These are phyloP conservation scores for Silene noctiflora DNA, from an alignment of 179 eudicot genomes.

Conservation along the genomic window DNA sequence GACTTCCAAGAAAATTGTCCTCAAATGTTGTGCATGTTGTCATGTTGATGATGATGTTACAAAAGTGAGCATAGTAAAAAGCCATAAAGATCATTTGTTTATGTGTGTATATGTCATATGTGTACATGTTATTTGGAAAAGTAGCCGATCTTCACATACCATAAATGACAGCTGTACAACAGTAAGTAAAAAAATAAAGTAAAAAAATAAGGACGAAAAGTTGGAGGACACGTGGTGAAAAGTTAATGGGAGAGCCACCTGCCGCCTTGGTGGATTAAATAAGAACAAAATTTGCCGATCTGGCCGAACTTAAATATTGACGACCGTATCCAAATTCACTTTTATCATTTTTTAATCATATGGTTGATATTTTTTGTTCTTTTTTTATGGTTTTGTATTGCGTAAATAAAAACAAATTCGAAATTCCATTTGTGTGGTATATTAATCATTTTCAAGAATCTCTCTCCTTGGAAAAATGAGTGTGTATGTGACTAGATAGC, in stretches of 20 bases:
- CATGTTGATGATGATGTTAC: constrained; percentile 13
- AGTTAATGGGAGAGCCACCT: constrained; percentile 10
- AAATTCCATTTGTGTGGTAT: neutral
- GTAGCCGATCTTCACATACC: neutral
- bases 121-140: constrained; percentile 2
- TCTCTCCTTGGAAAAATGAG: no score
- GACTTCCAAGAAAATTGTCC: neutral
- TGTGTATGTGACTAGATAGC: no score
- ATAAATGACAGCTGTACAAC: constrained; percentile 16
- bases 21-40: neutral
- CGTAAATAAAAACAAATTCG: no score
- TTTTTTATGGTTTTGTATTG: constrained; percentile 3
- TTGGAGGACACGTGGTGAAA: constrained; percentile 20
- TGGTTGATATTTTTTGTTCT: constrained; percentile 18
- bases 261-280: neutral
- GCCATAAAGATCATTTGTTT: neutral
- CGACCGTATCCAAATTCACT: neutral
- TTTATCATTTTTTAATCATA: neutral
- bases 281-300: constrained; percentile 6
- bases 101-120: neutral
- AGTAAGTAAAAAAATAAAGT: neutral
- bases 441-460: neutral
- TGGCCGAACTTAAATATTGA: constrained; percentile 2
- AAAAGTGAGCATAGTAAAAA: constrained; percentile 6
- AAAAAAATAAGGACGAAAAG: neutral